phyloP scores from a whole-genome alignment of 495 filamentous ascomycete genomes.

The Parachaetomium inaequale region DNA sequence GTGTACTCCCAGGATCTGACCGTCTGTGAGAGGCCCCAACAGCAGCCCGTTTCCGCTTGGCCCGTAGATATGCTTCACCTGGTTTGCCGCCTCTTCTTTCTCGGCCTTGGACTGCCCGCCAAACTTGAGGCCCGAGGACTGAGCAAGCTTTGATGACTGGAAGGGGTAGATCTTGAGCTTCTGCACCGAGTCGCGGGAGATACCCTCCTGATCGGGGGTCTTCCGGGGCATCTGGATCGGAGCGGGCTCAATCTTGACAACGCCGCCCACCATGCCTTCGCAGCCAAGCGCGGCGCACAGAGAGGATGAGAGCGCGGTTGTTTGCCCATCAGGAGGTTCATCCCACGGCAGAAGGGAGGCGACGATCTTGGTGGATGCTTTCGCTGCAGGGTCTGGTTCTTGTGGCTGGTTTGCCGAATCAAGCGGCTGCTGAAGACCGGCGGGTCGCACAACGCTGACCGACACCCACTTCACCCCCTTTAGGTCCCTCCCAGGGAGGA shows the following conservation, averaged over 20 bases:
- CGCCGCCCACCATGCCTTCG: constrained; percentile 74
- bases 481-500: constrained; percentile 63
- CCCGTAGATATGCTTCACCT: constrained; percentile 54
- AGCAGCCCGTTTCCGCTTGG: constrained; percentile 59
- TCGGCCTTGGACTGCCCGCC: constrained; percentile 80
- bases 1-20: constrained; percentile 62
- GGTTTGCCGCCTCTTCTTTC: constrained; percentile 60
- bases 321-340: constrained; percentile 75
- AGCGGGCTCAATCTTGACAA: constrained; percentile 74
- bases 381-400: constrained; percentile 55
- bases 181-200: constrained; percentile 33
- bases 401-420: constrained; percentile 70
- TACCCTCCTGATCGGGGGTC: constrained; percentile 28
- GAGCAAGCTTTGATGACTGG: constrained; percentile 47
- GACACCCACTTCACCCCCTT: constrained; percentile 68
- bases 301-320: constrained; percentile 69
- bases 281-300: constrained; percentile 69
- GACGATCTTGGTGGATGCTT: constrained; percentile 65
- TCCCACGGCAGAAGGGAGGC: constrained; percentile 76
- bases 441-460: constrained; percentile 75
- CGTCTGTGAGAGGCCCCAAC: constrained; percentile 85
- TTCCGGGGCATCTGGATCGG: constrained; percentile 35
- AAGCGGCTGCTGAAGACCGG: constrained; percentile 67
- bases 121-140: constrained; percentile 70
- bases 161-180: constrained; percentile 80